Percentiles rank a stretch among this genome's conserved stretches.
Conservation (phyloP, 495 filamentous ascomycete species). For the Hyaloscypha hepaticicola region DNA sequence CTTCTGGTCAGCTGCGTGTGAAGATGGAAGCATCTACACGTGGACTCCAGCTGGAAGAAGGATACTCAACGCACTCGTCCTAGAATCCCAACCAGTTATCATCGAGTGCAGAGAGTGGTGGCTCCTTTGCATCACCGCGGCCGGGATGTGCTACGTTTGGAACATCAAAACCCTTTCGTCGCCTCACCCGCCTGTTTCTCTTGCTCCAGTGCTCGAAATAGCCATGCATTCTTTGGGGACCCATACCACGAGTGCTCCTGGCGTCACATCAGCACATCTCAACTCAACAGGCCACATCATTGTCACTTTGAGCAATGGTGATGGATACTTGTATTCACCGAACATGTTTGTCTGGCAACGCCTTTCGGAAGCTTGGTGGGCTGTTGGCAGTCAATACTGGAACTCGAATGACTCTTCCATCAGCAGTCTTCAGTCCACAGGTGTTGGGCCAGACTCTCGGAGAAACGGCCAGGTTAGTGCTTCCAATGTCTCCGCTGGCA, state of each 20-base stretch:
- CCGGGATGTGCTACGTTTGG: constrained; percentile 91
- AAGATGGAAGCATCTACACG: constrained; percentile 88
- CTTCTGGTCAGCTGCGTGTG: constrained; percentile 90
- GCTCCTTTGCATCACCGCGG: constrained; percentile 84
- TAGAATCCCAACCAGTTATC: constrained; percentile 93
- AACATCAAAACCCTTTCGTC: constrained; percentile 82
- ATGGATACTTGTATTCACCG: constrained; percentile 85
- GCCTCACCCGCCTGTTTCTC: constrained; percentile 84
- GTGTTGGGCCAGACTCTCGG: constrained; percentile 48
- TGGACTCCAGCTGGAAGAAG: constrained; percentile 95
- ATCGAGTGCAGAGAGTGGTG: constrained; percentile 86
- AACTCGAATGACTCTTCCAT: constrained; percentile 88
- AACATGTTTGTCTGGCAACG: constrained; percentile 91
- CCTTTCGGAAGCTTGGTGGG: constrained; percentile 95
- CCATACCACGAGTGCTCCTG: constrained; percentile 69
- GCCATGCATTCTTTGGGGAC: constrained; percentile 68
- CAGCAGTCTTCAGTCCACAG: constrained; percentile 71
- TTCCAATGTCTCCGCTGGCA: constrained; percentile 79
- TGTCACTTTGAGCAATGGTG: constrained; percentile 85
- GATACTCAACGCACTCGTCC: constrained; percentile 74
- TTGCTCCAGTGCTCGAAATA: constrained; percentile 87
- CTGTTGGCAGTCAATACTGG: constrained; percentile 97
- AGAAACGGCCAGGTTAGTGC: constrained; percentile 52
- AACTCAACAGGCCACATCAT: constrained; percentile 83
- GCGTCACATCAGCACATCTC: constrained; percentile 84